Evolutionary conservation across 805 yeast species (phyloP), one percentile per base, ranked within the genome.

Genomic region (Pichia exigua): DNA sequence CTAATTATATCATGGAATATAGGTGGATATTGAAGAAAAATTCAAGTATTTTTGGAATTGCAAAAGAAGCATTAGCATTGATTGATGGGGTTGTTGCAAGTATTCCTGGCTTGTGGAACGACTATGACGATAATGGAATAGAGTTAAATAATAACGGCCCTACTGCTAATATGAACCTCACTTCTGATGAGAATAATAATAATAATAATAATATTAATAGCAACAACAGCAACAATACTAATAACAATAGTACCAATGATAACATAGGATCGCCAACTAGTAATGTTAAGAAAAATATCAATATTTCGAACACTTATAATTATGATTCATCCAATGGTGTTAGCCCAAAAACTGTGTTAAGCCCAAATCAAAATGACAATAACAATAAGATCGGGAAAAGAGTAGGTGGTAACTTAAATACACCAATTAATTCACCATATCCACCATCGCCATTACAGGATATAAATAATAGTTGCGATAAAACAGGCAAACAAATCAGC

Each of bases 41-140:
- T 43, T 78, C 94, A 4, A 82, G 83, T 56, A 84, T 87, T 30
- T 89, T 87, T 62, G 85, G 79, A 30, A 91, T 87, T 55, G 88
- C 88, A 35, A 78, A 80, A n/a, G 78, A 77, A 49, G 95, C 97
- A 0, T 68, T 90, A 44, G 73, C 74, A 47, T 78, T 82, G 60
- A 77, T 91, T 51, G 92, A 89, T 59, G 74, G 85, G 57, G 77
- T 91, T 3, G 69, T 88, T 48, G 74, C 76, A 24, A 87, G 87
- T 52, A 81, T 91, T 20, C 96, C 96, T 0, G 91, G 89, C 0
- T 65, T 84, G 35, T 63, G 78, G 32, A 61, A 61, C 17, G 66
- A 63, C 13, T 60, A 61, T 45, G 54, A 49, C 21, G 45, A 49
- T 20, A 30, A 46, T 2, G 43, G 44, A 35, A 41, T 50, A 1